Percentiles rank a stretch among this genome's conserved stretches.
phyloP scores from a whole-genome alignment of 768 basidiomycete genomes.

The Rossbeevera mucosa region DNA sequence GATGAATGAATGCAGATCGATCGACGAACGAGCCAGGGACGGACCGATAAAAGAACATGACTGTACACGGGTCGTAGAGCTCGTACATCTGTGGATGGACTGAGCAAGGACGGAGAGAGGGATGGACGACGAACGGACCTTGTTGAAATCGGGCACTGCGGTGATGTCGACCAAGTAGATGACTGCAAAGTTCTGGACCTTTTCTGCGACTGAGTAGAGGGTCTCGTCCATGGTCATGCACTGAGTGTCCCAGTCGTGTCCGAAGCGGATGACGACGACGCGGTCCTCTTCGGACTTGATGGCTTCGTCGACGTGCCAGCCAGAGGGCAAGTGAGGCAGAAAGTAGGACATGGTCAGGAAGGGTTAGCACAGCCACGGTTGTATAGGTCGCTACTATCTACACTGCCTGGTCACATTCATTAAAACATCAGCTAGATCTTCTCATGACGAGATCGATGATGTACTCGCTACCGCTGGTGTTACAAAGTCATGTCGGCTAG shows the following conservation, averaged over 20 bases:
- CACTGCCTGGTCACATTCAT: too few relatives aligned
- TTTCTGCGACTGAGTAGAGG: constrained; percentile 85
- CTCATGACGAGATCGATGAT: not conserved
- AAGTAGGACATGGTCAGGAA: constrained; percentile 71
- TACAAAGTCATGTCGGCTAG: not conserved
- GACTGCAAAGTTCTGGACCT: constrained; percentile 97
- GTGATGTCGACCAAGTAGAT: constrained; percentile 95
- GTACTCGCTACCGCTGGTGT: not conserved
- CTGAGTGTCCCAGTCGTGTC: constrained; percentile 87
- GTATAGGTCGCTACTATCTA: too few relatives aligned
- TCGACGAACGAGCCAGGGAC: constrained; percentile 23
- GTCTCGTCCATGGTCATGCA: constrained; percentile 99
- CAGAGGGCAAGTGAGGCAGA: constrained; percentile 81
- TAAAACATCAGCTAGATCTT: too few relatives aligned
- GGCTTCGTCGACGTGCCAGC: constrained; percentile 99
- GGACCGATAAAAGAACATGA: constrained; percentile 98
- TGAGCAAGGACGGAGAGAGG: too few relatives aligned
- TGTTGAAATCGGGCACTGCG: constrained; percentile 97
- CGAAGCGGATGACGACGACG: constrained; percentile 91
- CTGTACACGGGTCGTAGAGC: constrained; percentile 93
- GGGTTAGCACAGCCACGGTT: constrained; percentile 3
- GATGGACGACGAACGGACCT: constrained; percentile 51
- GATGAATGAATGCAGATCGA: not conserved
- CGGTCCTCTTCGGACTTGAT: constrained; percentile 98
- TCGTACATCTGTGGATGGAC: constrained; percentile 97